Base-by-base conservation (phyloP, 2,329 filamentous ascomycete genomes). In the Aspergillus sojae region DNA sequence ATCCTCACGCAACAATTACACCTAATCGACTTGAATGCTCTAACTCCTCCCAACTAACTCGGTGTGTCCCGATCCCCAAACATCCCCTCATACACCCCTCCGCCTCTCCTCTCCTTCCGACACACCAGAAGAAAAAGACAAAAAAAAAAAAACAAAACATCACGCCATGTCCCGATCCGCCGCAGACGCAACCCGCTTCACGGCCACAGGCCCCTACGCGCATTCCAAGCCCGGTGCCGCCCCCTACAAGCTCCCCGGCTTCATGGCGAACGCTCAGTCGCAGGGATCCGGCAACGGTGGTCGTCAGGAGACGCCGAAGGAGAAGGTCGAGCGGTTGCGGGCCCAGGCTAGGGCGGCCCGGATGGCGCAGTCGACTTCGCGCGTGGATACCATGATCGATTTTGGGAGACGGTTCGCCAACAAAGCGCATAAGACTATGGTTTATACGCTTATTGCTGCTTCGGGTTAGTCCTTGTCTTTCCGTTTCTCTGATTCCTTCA, bases 271-370 rank as follows among this genome's bases (percentile, higher is more conserved):
- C 14, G 54, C 62, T 19, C 50, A 39, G 46, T 39, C 61, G 5
- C 45, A 65, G 70, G 54, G 59, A 67, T 67, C 58, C 45, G 73
- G 68, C 19, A 69, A 74, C 26, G 71, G 70, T 59, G 74, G 70
- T 3, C 64, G 65, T 62, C 70, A 72, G 66, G 89, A 92, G 79
- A 90, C 89, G 1, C 86, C 90, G 57, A 87, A 88, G 75, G 86
- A 92, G 79, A 88, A 89, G 70, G 89, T 92, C 41, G 85, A 87
- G 67, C 84, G 90, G 64, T 80, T 92, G 71, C 84, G 90, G 60
- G 88, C 88, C 53, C 88, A 89, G 65, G 88, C 90, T 74, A 82
- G 88, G 63, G 87, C 87, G n/a, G 88, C 89, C 53, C 86, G 86
- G 77, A 82, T 85, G 69, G 85, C 88, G 52, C 82, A 85, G 71